These are phyloP conservation scores for Keithomyces neogunnii DNA, from an alignment of 2,329 filamentous ascomycete species.

Conservation along the genomic window DNA sequence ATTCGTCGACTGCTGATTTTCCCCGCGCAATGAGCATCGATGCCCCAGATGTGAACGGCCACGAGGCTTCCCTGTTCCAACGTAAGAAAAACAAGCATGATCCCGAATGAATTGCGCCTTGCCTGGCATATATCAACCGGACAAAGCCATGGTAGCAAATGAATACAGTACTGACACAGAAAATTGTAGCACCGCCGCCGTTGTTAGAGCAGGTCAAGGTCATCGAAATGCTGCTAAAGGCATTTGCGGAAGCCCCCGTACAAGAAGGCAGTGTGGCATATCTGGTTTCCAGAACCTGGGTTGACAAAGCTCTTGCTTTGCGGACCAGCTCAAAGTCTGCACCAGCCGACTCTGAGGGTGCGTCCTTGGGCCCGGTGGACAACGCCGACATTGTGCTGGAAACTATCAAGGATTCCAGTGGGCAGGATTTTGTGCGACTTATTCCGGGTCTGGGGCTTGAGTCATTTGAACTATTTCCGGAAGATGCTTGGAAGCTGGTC, in stretches of 20 bases:
- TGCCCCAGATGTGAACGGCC: slow-evolving; percentile 19
- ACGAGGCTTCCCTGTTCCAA: slow-evolving; percentile 1
- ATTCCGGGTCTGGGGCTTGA: slow-evolving; percentile 60
- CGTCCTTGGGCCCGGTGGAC: slow-evolving; percentile 69
- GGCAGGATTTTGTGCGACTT: slow-evolving; percentile 60
- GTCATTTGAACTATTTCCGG: slow-evolving; percentile 69
- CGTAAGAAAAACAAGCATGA: slow-evolving; percentile 3
- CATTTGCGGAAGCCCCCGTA: slow-evolving; percentile 42
- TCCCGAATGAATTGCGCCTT: too few relatives aligned
- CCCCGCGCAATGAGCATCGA: slow-evolving; percentile 35
- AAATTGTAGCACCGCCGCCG: slow-evolving; percentile 23
- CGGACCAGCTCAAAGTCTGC: slow-evolving; percentile 48
- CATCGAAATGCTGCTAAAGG: slow-evolving; percentile 54
- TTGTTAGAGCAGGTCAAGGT: slow-evolving; percentile 58
- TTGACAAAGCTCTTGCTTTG: slow-evolving; percentile 62
- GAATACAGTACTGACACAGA: slow-evolving; percentile 3
- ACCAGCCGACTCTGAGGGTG: slow-evolving; percentile 51
- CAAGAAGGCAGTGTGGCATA: slow-evolving; percentile 68
- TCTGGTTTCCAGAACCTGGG: slow-evolving; percentile 72
- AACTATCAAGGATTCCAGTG: slow-evolving; percentile 40
- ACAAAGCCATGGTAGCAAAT: background rate
- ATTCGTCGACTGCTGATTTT: slow-evolving; percentile 12
- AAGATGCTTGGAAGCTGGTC: slow-evolving; percentile 74
- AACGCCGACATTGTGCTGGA: slow-evolving; percentile 73
- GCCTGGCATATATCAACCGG: too few relatives aligned